Base-by-base conservation (phyloP, 2,329 filamentous ascomycete genomes). In the Colletotrichum orchidophilum region DNA sequence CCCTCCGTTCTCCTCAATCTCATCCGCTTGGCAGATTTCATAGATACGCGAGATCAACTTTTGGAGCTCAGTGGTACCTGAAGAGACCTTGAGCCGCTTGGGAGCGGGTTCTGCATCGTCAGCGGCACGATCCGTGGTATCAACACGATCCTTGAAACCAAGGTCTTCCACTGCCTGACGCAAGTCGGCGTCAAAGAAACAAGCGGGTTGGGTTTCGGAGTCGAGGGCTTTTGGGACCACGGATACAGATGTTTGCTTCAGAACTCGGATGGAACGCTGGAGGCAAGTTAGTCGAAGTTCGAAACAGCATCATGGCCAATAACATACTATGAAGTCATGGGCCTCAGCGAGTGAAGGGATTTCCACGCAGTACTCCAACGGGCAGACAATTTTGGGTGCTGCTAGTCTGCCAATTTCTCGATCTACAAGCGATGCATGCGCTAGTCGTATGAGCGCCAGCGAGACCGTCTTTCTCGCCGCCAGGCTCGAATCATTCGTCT, bases 281-380 rank as follows among this genome's bases (percentile, higher is more conserved):
- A 7, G 18, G 3, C 15, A 24, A 13, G 46, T 71, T 46, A 71
- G 69, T 35, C 11, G 1, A 27, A 35, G 4, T 42, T 42, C 62
- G 57, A 18, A 31, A 52, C 2, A 21, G 33, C 15, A 4, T 26
- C 60, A 3, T 18, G 21, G 26, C 15, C 13, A 21, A 46, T 11
- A 52, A 74, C 80, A 73, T 79, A 86, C 85, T 81, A 80, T 82
- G 61, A 85, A 72, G 72, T 87, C 85, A 5, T 79, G 82, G 29
- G 77, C 77, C 42, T 80, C 77, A 12, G 77, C 75, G 24, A 82
- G 71, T 1, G 74, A 71, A 0, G 79, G 76, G 63, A 78, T 77
- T 8, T 80, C 79, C 5, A 77, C 72, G 3, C 78, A 76, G 13
- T 82, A 76, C n/a, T 82, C 78, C 31, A 85, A 75, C 46, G 83